These are phyloP conservation scores for Hygrocybe punicea DNA, from an alignment of 768 basidiomycete genomes.

Conservation along the genomic window DNA sequence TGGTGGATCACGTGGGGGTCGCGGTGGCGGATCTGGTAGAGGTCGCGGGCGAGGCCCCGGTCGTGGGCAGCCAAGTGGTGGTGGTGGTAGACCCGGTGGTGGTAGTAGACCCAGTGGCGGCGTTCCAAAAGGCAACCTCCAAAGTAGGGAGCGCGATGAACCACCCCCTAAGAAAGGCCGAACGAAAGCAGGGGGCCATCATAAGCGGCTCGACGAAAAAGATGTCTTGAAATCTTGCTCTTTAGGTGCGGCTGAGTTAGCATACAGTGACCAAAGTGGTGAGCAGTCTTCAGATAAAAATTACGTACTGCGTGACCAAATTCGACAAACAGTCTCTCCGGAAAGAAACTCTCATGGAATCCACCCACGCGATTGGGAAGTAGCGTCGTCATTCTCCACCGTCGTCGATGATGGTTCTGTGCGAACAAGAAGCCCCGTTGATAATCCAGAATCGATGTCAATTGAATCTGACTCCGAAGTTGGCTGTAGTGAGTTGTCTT, in stretches of 20 bases:
- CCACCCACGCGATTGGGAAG: slow-evolving; percentile 4
- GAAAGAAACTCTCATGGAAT: slow-evolving; percentile 2
- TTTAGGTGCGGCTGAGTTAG: neutral
- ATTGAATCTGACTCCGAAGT: slow-evolving; percentile 1
- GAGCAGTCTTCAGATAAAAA: slow-evolving; percentile 1
- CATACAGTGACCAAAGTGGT: slow-evolving; percentile 1
- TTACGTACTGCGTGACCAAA: neutral
- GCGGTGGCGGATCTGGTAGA: neutral
- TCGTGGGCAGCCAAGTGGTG: too few species aligned
- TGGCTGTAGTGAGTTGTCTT: neutral
- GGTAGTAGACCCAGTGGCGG: neutral
- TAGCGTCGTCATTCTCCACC: slow-evolving; percentile 2
- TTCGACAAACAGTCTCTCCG: neutral
- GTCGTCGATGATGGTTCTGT: slow-evolving; percentile 3
- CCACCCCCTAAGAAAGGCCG: neutral
- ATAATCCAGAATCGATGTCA: neutral
- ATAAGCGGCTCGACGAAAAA: neutral
- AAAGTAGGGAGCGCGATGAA: neutral
- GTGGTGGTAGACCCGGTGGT: neutral
- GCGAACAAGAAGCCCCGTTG: slow-evolving; percentile 7
- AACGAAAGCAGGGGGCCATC: neutral
- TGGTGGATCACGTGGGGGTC: neutral
- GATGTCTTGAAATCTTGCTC: neutral
- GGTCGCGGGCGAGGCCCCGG: slow-evolving; percentile 5
- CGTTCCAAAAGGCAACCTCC: neutral